Conservation (phyloP, 2,329 filamentous ascomycete species). For the Eutypella sp. region DNA sequence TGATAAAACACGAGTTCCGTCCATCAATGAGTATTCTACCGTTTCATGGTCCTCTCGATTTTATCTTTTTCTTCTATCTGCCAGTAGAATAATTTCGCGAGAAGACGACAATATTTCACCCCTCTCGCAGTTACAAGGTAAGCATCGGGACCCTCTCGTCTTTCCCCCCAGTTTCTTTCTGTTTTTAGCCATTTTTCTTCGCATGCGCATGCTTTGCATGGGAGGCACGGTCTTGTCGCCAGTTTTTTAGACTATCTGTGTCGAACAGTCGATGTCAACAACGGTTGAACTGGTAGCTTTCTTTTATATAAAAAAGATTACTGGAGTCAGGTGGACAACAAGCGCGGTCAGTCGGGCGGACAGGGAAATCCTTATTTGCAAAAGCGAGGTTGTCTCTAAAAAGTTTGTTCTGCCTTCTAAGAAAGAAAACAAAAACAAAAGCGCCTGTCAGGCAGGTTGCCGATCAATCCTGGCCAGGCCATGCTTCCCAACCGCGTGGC, state of each 20-base stretch:
- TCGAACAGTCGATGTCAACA: not conserved
- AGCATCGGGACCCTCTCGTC: not conserved
- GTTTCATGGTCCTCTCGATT: too few species aligned
- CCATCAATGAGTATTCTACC: too few species aligned
- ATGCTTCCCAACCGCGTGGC: slow-evolving; percentile 13
- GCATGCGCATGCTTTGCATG: not conserved
- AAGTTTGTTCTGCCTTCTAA: too few species aligned
- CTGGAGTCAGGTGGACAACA: too few species aligned
- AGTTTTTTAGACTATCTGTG: not conserved
- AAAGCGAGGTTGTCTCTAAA: slow-evolving; percentile 6
- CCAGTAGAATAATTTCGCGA: too few species aligned
- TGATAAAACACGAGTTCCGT: not conserved
- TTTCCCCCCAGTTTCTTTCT: not conserved
- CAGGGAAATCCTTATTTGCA: slow-evolving; percentile 10
- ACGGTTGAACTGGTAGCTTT: not conserved
- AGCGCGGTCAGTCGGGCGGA: too few species aligned
- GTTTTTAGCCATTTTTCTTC: not conserved
- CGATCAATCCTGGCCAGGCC: slow-evolving; percentile 10
- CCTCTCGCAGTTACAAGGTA: not conserved
- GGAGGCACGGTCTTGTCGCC: not conserved
- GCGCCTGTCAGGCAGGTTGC: slow-evolving; percentile 3
- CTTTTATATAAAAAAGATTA: too few species aligned
- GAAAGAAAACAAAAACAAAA: too few species aligned
- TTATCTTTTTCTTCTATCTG: too few species aligned
- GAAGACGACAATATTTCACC: not conserved